phyloP scores from a whole-genome alignment of 805 yeast species.

The Candida broadrunensis region DNA sequence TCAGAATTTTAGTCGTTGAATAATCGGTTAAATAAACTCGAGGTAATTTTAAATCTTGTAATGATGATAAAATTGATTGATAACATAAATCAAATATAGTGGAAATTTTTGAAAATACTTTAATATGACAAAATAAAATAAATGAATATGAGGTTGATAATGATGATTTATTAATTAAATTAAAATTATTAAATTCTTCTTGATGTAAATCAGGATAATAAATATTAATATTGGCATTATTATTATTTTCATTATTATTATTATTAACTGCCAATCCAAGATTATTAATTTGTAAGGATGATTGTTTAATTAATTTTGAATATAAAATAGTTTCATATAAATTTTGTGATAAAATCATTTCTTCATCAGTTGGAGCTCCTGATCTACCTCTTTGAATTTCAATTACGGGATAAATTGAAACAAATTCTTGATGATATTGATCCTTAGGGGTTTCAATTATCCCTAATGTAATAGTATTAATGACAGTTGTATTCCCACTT shows the following conservation, averaged over 20 bases:
- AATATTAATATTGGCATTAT: conserved; percentile 15
- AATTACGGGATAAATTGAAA: conserved; percentile 65
- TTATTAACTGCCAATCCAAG: conserved; percentile 16
- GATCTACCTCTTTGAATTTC: conserved; percentile 71
- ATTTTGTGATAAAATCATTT: conserved; percentile 68
- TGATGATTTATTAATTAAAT: conserved; percentile 6
- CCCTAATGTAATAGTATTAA: conserved; percentile 70
- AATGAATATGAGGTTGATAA: conserved; percentile 23
- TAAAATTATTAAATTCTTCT: conserved; percentile 10
- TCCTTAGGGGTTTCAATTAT: conserved; percentile 30
- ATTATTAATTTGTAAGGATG: conserved; percentile 15
- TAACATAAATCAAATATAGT: conserved; percentile 78
- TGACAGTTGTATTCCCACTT: conserved; percentile 69
- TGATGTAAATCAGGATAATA: conserved; percentile 19
- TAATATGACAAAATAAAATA: conserved; percentile 68
- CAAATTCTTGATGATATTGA: conserved; percentile 12
- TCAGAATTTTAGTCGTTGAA: conserved; percentile 48
- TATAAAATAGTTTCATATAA: conserved; percentile 59
- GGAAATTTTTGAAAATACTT: conserved; percentile 78
- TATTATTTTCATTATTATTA: conserved; percentile 11
- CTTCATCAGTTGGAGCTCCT: conserved; percentile 86
- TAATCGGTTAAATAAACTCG: conserved; percentile 65
- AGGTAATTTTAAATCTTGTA: conserved; percentile 62
- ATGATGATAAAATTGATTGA: conserved; percentile 62
- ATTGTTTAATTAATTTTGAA: conserved; percentile 49